Conservation (phyloP, 176 grass and related monocot species). For the Themeda triandra region DNA sequence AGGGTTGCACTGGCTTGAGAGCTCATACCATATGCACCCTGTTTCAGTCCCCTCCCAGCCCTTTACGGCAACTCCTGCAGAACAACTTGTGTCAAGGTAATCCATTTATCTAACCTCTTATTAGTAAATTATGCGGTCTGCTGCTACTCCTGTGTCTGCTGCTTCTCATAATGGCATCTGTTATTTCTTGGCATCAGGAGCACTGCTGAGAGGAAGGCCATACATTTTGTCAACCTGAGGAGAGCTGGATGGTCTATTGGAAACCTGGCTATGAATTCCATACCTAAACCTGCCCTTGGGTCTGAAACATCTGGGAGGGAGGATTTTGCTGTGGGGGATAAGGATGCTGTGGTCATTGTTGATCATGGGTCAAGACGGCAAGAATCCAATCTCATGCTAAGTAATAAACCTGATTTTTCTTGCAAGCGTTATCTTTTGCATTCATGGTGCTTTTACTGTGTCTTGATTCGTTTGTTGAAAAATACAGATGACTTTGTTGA, state of each 20-base stretch:
- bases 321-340: constrained; percentile 35
- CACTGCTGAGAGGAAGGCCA: constrained; percentile 6
- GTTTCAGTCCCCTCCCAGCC: constrained; percentile 6
- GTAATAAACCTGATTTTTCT: constrained; percentile 37
- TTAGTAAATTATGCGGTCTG: background rate
- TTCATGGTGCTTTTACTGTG: background rate
- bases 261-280: constrained; percentile 25
- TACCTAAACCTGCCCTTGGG: background rate
- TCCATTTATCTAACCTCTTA: background rate
- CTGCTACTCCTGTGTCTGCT: background rate
- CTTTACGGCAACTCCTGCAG: background rate
- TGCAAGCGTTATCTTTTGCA: background rate
- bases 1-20: background rate
- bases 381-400: constrained; percentile 90
- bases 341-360: constrained; percentile 79
- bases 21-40: constrained; percentile 20
- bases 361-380: constrained; percentile 91
- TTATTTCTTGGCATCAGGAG: constrained; percentile 30
- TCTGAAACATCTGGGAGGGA: constrained; percentile 2
- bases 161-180: background rate
- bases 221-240: constrained; percentile 25
- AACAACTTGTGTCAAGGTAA: background rate
- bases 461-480: constrained; percentile 7
- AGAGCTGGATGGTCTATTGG: constrained; percentile 27
- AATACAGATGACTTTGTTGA: constrained; percentile 75